A percentile compares a stretch with the other conserved stretches of the same genome.
These are phyloP conservation scores for Smittium culicis DNA, from an alignment of 371 early-diverging fungal genomes.

Conservation along the genomic window DNA sequence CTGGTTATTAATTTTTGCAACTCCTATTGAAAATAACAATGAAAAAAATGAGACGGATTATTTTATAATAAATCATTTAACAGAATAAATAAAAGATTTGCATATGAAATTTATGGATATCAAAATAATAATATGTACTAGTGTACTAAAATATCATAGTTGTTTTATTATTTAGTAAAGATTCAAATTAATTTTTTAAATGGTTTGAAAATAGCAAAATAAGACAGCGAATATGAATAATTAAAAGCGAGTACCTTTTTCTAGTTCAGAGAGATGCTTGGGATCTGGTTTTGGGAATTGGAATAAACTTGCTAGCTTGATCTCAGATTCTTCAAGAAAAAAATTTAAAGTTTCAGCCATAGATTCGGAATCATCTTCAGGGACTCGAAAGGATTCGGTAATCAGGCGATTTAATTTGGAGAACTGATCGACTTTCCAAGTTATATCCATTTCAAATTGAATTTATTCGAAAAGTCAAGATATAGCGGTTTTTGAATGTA, in stretches of 20 bases:
- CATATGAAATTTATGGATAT: not conserved
- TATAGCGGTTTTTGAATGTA: too few relatives aligned
- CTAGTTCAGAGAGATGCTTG: constrained; percentile 35
- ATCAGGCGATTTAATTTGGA: constrained; percentile 25
- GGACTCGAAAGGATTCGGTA: constrained; percentile 19
- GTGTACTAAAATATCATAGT: not conserved
- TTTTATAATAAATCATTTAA: not conserved
- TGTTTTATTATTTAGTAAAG: not conserved
- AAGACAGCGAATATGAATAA: too few relatives aligned
- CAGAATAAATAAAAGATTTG: not conserved
- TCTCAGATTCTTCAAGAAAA: constrained; percentile 33
- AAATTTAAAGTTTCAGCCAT: constrained; percentile 28
- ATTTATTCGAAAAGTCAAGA: too few relatives aligned
- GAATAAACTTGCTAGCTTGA: constrained; percentile 24
- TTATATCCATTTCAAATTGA: not conserved
- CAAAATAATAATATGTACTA: too few relatives aligned
- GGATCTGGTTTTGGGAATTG: constrained; percentile 33
- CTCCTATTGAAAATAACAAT: not conserved
- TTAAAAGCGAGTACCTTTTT: too few relatives aligned
- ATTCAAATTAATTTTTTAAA: not conserved
- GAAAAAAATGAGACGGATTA: not conserved
- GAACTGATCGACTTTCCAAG: constrained; percentile 30
- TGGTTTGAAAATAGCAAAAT: too few relatives aligned
- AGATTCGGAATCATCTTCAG: constrained; percentile 19
- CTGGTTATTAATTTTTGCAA: constrained; percentile 37